Evolutionary conservation across 495 filamentous ascomycete genomes (phyloP), one percentile per base, ranked within the genome.

Genomic region (Coniosporium apollinis): DNA sequence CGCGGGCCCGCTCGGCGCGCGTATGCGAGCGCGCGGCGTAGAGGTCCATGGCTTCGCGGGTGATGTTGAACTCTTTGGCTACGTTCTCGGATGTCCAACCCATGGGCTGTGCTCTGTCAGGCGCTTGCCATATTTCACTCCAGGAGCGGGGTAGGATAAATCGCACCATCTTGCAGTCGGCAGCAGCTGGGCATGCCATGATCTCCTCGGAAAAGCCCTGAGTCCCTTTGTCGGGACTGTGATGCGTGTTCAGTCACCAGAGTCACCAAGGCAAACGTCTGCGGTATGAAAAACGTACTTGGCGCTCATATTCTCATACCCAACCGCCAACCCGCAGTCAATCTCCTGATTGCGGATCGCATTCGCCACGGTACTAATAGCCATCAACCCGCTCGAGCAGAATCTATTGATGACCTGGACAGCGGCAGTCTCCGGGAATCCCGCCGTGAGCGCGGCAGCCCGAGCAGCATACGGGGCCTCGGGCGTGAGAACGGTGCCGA

Each of bases 341-440:
- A 84, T 72, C 43, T 70, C 70, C 0, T 69, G 79, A 0, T 67
- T 62, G 32, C 65, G 62, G 48, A 89, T 83, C 32, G 73, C 65
- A 13, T 74, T 67, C 0, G 75, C 70, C 0, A 84, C 59, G 22
- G 57, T 59, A 3, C 76, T 72, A 41, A 89, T 77, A 30, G 70
- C 67, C 49, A 79, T 76, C 26, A 89, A 64, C n/a, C 72, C 70
- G 5, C 69, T 76, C 10, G 76, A 70, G 52, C 83, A 92, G 29
- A 82, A 79, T 17, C 83, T 66, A 57, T 89, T 89, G 47, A 81
- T 69, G 0, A 81, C 86, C 58, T 78, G 74, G 39, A 86, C 73
- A 17, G 70, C 65, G 0, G 82, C 83, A 6, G 61, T 59, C 39
- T 62, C 55, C 5, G 80, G 69, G 51, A 79, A 82, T 15, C 80